Evolutionary conservation across 2,329 filamentous ascomycete genomes (phyloP).

Genomic region (Westerdykella ornata): DNA sequence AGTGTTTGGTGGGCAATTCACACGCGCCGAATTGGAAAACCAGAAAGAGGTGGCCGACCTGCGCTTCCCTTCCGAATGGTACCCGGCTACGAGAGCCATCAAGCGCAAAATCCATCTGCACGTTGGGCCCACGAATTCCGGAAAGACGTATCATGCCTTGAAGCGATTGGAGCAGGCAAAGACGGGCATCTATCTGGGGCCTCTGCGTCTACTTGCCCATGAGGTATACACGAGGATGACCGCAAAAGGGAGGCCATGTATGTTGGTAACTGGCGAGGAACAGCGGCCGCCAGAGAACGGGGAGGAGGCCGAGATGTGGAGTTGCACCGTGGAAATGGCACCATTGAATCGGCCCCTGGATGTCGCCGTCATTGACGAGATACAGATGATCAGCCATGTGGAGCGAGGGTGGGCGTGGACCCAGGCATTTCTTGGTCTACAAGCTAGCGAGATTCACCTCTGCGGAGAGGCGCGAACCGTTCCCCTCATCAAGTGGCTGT

Average conservation of each 20-base stretch:
- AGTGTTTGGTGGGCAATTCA: constrained; percentile 29
- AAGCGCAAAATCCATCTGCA: constrained; percentile 85
- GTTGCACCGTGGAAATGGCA: constrained; percentile 93
- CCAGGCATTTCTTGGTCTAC: constrained; percentile 76
- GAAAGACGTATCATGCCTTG: constrained; percentile 92
- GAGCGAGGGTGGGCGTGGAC: constrained; percentile 94
- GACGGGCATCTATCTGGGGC: constrained; percentile 82
- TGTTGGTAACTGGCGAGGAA: constrained; percentile 87
- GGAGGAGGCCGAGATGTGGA: constrained; percentile 52
- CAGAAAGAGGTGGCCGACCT: constrained; percentile 61
- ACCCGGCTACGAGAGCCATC: constrained; percentile 69
- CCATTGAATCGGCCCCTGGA: constrained; percentile 59
- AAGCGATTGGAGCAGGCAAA: constrained; percentile 71
- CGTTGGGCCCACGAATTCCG: constrained; percentile 94
- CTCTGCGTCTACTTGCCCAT: constrained; percentile 79
- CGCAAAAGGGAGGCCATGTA: constrained; percentile 68
- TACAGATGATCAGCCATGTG: constrained; percentile 84
- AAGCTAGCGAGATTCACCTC: constrained; percentile 82
- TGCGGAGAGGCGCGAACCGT: constrained; percentile 85
- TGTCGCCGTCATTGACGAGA: constrained; percentile 95
- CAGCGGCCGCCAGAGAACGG: constrained; percentile 55
- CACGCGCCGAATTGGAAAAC: constrained; percentile 31
- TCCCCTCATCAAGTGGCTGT: constrained; percentile 69
- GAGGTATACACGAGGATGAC: constrained; percentile 88
- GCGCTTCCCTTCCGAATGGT: constrained; percentile 89